A percentile compares a stretch with the other conserved stretches of the same genome.
Evolutionary conservation across 371 early-diverging fungal genomes (phyloP).

Genomic region (Apophysomyces trapeziformis): DNA sequence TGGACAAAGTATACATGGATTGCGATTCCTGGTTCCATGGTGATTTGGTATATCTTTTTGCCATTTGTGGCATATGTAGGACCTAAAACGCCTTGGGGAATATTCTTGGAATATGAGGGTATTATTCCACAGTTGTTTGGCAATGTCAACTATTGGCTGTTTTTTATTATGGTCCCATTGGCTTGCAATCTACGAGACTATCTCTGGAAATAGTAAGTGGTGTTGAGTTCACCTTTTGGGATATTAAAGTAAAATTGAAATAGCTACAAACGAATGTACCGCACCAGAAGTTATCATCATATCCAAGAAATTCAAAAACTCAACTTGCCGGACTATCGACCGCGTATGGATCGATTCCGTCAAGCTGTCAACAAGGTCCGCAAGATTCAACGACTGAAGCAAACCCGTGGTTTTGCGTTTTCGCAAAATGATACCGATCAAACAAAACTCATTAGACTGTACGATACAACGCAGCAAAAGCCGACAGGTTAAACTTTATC

Average conservation of each 20-base stretch:
- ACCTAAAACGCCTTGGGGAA: slow-evolving; percentile 58
- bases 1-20: slow-evolving; percentile 88
- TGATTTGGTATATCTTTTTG: slow-evolving; percentile 89
- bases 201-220: slow-evolving; percentile 89
- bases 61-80: slow-evolving; percentile 87
- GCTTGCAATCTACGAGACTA: slow-evolving; percentile 84
- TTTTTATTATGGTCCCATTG: slow-evolving; percentile 80
- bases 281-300: slow-evolving; percentile 86
- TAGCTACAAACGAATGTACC: slow-evolving; percentile 81
- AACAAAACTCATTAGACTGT: slow-evolving; percentile 89
- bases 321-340: slow-evolving; percentile 96
- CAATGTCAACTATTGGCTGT: slow-evolving; percentile 86
- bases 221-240: not conserved
- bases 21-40: slow-evolving; percentile 81
- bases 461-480: slow-evolving; percentile 94
- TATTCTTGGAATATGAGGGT: slow-evolving; percentile 86
- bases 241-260: not conserved
- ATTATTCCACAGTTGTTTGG: slow-evolving; percentile 71
- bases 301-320: slow-evolving; percentile 97
- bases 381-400: slow-evolving; percentile 88
- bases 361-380: slow-evolving; percentile 97
- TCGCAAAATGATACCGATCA: slow-evolving; percentile 96
- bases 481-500: slow-evolving; percentile 65
- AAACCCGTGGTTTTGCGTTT: slow-evolving; percentile 95
- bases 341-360: slow-evolving; percentile 95